Percentiles rank a stretch among this genome's conserved stretches.
phyloP scores from a whole-genome alignment of 1,284 basidiomycete genomes.

The Irpex sp. region DNA sequence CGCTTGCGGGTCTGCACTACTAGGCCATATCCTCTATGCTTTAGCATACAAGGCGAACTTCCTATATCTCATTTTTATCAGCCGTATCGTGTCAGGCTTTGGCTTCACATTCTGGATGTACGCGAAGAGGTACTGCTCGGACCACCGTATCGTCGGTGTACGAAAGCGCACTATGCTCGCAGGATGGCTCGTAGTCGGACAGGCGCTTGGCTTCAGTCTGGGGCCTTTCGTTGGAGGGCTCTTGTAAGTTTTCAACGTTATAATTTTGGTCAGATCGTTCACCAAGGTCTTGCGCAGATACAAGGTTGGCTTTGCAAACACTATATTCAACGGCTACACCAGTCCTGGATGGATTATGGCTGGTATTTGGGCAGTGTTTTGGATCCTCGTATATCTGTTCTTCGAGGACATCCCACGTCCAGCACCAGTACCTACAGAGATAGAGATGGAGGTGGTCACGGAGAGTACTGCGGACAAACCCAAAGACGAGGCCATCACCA shows the following conservation, averaged over 20 bases:
- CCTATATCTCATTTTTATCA: slow-evolving; percentile 45
- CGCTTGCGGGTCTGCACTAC: slow-evolving; percentile 34
- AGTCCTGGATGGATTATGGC: slow-evolving; percentile 68
- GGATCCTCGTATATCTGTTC: slow-evolving; percentile 34
- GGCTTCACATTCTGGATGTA: slow-evolving; percentile 44
- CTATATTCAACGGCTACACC: slow-evolving; percentile 56
- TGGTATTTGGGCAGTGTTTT: slow-evolving; percentile 46
- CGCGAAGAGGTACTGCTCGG: slow-evolving; percentile 58
- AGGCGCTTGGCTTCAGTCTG: slow-evolving; percentile 56
- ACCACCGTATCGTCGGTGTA: slow-evolving; percentile 60
- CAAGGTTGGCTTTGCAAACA: slow-evolving; percentile 25
- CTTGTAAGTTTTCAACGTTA: slow-evolving; percentile 22
- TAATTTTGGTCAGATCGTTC: neutral
- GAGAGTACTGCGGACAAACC: slow-evolving; percentile 6
- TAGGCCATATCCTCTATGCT: slow-evolving; percentile 40
- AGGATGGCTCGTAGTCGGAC: slow-evolving; percentile 58
- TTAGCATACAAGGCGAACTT: slow-evolving; percentile 40
- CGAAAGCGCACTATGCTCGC: slow-evolving; percentile 59
- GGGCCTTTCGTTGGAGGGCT: slow-evolving; percentile 66
- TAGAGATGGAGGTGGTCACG: slow-evolving; percentile 4
- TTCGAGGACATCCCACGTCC: slow-evolving; percentile 46
- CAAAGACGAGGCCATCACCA: neutral
- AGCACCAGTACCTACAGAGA: neutral
- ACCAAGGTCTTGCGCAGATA: slow-evolving; percentile 14
- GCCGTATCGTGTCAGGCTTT: slow-evolving; percentile 44